phyloP scores from a whole-genome alignment of 441 rosid genomes.

The Brassica balearica region DNA sequence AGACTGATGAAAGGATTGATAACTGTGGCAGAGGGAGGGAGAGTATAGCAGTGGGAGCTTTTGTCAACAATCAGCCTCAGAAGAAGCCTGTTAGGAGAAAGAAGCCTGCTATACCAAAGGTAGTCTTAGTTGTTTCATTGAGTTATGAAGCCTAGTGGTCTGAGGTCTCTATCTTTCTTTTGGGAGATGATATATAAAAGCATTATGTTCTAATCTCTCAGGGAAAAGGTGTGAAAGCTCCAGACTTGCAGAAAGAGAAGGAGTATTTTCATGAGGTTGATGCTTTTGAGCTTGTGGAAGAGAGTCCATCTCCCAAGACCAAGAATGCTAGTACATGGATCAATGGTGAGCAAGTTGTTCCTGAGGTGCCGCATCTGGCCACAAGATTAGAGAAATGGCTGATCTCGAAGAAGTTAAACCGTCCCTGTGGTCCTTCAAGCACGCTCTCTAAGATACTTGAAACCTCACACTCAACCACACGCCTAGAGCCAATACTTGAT shows the following conservation, averaged over 20 bases:
- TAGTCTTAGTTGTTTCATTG: slow-evolving; percentile 32
- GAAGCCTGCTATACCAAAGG: slow-evolving; percentile 76
- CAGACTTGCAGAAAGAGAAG: slow-evolving; percentile 70
- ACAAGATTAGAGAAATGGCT: slow-evolving; percentile 85
- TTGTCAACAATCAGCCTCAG: slow-evolving; percentile 54
- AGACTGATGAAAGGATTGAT: slow-evolving; percentile 8
- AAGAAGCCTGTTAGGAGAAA: slow-evolving; percentile 66
- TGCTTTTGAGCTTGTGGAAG: slow-evolving; percentile 91
- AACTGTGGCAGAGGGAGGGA: slow-evolving; percentile 70
- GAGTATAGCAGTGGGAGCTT: slow-evolving; percentile 77
- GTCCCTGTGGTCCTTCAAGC: slow-evolving; percentile 66
- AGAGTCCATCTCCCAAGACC: slow-evolving; percentile 95
- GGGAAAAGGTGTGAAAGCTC: slow-evolving; percentile 59
- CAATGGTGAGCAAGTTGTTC: slow-evolving; percentile 52
- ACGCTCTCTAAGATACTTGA: slow-evolving; percentile 83
- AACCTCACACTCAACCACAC: slow-evolving; percentile 52
- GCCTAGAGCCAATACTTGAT: slow-evolving; percentile 44
- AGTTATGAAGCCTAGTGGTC: background rate
- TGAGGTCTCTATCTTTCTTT: background rate
- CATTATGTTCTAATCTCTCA: slow-evolving; percentile 37
- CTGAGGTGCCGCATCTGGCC: slow-evolving; percentile 56
- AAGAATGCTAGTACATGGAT: slow-evolving; percentile 72
- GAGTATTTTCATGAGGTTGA: slow-evolving; percentile 86
- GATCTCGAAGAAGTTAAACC: slow-evolving; percentile 64
- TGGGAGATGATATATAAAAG: background rate